A percentile compares a stretch with the other conserved stretches of the same genome.
These are phyloP conservation scores for Ceratocystis diversiconidia DNA, from an alignment of 2,329 filamentous ascomycete species.

Conservation along the genomic window DNA sequence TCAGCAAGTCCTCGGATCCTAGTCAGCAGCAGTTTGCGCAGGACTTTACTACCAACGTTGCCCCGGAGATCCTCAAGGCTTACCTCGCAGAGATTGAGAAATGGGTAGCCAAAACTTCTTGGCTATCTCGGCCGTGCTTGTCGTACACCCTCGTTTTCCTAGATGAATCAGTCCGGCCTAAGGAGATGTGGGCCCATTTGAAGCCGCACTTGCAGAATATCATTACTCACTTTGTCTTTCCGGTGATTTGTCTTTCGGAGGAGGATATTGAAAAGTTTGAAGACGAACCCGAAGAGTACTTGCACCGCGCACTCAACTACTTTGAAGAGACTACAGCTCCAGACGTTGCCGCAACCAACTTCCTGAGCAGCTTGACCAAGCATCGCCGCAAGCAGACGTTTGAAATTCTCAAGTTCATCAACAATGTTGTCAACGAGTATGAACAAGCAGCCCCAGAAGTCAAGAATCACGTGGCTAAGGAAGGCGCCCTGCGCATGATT, in stretches of 20 bases:
- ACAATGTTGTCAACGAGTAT: conserved; percentile 86
- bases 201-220: conserved; percentile 88
- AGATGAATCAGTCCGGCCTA: conserved; percentile 93
- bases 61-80: conserved; percentile 88
- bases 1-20: conserved; percentile 56
- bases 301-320: conserved; percentile 93
- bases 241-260: conserved; percentile 78
- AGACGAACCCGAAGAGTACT: conserved; percentile 87
- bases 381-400: conserved; percentile 90
- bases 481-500: conserved; percentile 93
- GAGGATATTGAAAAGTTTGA: conserved; percentile 92
- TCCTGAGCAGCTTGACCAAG: conserved; percentile 89
- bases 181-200: conserved; percentile 89
- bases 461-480: conserved; percentile 91
- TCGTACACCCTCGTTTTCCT: conserved; percentile 90
- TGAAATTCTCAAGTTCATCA: conserved; percentile 86
- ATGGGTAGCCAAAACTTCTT: conserved; percentile 87
- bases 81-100: conserved; percentile 93
- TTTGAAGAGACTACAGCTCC: conserved; percentile 94
- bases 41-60: conserved; percentile 79
- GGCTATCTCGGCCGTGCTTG: conserved; percentile 87
- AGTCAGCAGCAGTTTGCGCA: conserved; percentile 66
- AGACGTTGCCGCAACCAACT: conserved; percentile 91
- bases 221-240: conserved; percentile 89
- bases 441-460: conserved; percentile 70